Evolutionary conservation across 306 rosid species (phyloP), one percentile per base, ranked within the genome.

Genomic region (Datisca glomerata): DNA sequence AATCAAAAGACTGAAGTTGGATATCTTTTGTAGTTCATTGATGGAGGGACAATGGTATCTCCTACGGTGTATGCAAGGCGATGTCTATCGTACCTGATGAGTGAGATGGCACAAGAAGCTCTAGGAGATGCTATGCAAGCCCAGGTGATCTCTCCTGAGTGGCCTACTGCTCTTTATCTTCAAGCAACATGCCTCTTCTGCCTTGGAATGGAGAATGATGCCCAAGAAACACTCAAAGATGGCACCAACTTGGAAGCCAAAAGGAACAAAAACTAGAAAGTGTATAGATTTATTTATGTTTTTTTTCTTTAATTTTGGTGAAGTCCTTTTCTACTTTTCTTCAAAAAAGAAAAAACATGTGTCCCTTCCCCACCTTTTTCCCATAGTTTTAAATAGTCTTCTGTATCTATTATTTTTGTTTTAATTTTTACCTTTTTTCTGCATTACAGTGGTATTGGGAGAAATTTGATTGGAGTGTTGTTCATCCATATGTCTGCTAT

Each of bases 91-190:
- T 84, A 70, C 52, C 58, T 89, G 72, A 89, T 89, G 95, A 80
- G 59, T 45, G 86, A 66, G 6, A 70, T 62, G 95, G 47, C 66
- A 35, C 73, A 80, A 41, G 95, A 80, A 60, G 98, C 72, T 40
- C 67, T 89, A 0, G 93, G 81, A 51, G 98, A 89, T 71, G 95
- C 98, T 0, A 83, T 89, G 95, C 98, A 89, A 53, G 95, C 98
- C 14, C 98, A 80, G 49, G 86, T 61, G 57, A 69, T 84, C 49
- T 83, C 86, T 48, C 98, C 98, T 0, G 95, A 77, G 42, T 89
- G 98, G 98, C 77, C 91, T 2, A 75, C 91, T 39, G 85, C 98
- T 59, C 52, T 80, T 40, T 84, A 83, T 51, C 98, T 89, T 46
- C 98, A 89, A 68, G 98, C 98, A 33, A 63, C 93, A 42, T 84